Evolutionary conservation across 1,284 basidiomycete genomes (phyloP), one percentile per base, ranked within the genome.

Genomic region (Lignosus rhinocerotis): DNA sequence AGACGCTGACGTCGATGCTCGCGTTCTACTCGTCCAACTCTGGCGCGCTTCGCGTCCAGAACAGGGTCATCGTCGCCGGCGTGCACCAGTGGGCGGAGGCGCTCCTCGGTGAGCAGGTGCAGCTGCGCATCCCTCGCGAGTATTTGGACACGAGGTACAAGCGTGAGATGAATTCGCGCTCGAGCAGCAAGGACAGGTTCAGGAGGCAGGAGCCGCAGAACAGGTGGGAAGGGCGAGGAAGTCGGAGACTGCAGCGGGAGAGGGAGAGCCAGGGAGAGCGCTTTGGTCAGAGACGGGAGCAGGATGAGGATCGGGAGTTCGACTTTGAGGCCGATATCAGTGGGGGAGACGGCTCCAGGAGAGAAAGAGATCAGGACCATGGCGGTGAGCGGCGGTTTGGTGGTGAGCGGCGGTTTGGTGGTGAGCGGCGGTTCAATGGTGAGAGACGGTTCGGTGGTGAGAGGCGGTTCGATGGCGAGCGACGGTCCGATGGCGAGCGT

Each of bases 1-100:
- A 90, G 64, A 84, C 89, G 1, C 88, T 93, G 69, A 77, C 81
- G 25, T 86, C 89, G 8, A 70, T 91, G 53, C 73, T 95, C 12
- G 94, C 94, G 0, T 96, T 87, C 78, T 96, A 95, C 74, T 64
- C 86, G 48, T 71, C 78, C 50, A 85, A 85, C 66, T 57, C 75
- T 0, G 69, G 70, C 7, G 78, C 87, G 30, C 67, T 94, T 51
- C 78, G 85, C 25, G 67, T 80, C 2, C 67, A 72, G 50, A 79
- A 77, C 57, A 62, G 69, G 3, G 78, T 76, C n/a, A 73, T 93
- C 51, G 62, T 90, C 19, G 76, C 85, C 36, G 89, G 86, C 8
- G 73, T 87, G 56, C 84, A 87, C 70, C 74, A 78, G 36, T 96
- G 93, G 93, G 72, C 86, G 0, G 76, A 70, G 16, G 77, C 58